Evolutionary conservation across 225 moss, liverwort and hornwort species (phyloP).

Genomic region (Anthoceros angustus): DNA sequence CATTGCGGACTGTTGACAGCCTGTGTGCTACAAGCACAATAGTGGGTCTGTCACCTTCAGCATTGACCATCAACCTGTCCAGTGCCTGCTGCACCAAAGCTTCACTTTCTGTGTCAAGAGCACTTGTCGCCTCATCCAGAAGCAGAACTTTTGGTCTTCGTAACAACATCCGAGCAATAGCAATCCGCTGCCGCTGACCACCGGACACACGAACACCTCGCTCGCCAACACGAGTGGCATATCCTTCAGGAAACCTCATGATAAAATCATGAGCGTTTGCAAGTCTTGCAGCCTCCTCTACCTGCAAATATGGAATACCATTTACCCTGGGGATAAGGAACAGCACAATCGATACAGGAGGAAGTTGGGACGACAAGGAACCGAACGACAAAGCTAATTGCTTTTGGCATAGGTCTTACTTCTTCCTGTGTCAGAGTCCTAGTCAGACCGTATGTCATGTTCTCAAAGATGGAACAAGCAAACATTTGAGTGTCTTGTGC

Average conservation of each 20-base stretch:
- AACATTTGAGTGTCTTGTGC: conserved; percentile 99
- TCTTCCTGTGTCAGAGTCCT: conserved; percentile 38
- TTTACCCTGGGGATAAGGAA: no score
- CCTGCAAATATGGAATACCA: background rate
- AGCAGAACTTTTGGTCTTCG: conserved; percentile 75
- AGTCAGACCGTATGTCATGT: conserved; percentile 77
- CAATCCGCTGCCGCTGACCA: conserved; percentile 94
- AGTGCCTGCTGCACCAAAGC: conserved; percentile 95
- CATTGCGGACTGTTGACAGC: conserved; percentile 88
- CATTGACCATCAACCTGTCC: conserved; percentile 47
- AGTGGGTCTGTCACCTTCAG: conserved; percentile 69
- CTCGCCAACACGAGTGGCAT: conserved; percentile 94
- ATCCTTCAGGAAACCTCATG: conserved; percentile 85
- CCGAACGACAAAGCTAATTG: no score
- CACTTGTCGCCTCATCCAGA: conserved; percentile 90
- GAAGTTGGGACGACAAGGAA: no score
- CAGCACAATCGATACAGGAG: no score
- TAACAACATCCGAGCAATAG: conserved; percentile 91
- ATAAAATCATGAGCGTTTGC: conserved; percentile 98
- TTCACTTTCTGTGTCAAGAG: conserved; percentile 95
- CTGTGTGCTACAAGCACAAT: conserved; percentile 91
- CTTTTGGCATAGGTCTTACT: background rate
- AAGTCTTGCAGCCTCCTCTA: conserved; percentile 78
- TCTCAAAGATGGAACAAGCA: conserved; percentile 93
- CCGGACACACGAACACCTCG: conserved; percentile 94